A percentile compares a stretch with the other conserved stretches of the same genome.
Evolutionary conservation across 176 grass and related monocot species (phyloP).

Genomic region (Aegilops sharonensis): DNA sequence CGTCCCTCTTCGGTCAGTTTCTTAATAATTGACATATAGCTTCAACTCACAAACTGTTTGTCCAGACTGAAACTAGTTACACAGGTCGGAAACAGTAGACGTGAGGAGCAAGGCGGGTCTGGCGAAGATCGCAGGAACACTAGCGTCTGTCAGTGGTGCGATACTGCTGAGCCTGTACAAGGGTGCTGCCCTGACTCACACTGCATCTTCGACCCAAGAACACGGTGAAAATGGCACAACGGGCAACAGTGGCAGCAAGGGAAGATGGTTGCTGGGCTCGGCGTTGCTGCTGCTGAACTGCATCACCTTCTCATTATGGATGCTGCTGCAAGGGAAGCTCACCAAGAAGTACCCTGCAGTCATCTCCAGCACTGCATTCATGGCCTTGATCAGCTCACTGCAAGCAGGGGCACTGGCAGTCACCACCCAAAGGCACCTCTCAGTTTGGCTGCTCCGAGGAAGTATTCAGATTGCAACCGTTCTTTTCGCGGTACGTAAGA

Average conservation of each 20-base stretch:
- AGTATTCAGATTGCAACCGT: constrained; percentile 44
- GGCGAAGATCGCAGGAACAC: constrained; percentile 49
- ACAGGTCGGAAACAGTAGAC: constrained; percentile 49
- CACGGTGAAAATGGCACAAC: not conserved
- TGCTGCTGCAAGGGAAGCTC: constrained; percentile 53
- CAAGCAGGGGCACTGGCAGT: constrained; percentile 48
- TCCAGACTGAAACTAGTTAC: not conserved
- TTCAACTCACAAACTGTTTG: not conserved
- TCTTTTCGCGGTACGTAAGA: constrained; percentile 53
- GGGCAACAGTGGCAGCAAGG: not conserved
- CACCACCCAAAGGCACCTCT: constrained; percentile 35
- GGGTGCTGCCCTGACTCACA: constrained; percentile 39
- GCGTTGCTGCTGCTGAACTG: constrained; percentile 35
- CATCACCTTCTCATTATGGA: constrained; percentile 53
- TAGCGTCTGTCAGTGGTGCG: constrained; percentile 43
- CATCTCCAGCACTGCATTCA: constrained; percentile 60
- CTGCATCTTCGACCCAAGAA: not conserved
- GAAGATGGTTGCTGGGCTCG: constrained; percentile 51
- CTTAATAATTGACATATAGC: not conserved
- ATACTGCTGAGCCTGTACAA: constrained; percentile 52
- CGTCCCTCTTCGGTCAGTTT: constrained; percentile 38
- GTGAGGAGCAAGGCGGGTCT: constrained; percentile 44
- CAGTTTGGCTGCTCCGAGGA: constrained; percentile 49
- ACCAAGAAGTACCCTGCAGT: constrained; percentile 64
- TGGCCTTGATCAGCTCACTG: constrained; percentile 63